These are phyloP conservation scores for Aspergillus neotritici DNA, from an alignment of 2,329 filamentous ascomycete genomes.

Conservation along the genomic window DNA sequence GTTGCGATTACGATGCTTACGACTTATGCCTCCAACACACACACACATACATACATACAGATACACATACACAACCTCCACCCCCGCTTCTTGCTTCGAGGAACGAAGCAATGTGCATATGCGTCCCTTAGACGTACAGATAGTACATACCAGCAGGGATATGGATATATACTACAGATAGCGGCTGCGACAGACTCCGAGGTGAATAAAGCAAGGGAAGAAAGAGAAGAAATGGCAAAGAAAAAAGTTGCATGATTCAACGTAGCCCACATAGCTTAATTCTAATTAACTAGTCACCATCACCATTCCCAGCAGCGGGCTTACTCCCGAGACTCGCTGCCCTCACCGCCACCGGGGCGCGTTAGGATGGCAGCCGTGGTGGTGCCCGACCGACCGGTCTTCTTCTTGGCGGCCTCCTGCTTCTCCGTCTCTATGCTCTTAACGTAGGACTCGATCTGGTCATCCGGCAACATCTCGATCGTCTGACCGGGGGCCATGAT, in stretches of 20 bases:
- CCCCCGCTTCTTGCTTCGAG: no score
- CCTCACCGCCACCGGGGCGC: conserved; percentile 44
- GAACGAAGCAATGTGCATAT: no score
- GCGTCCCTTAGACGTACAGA: no score
- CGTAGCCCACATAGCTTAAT: conserved; percentile 7
- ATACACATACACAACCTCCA: no score
- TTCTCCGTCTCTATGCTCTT: conserved; percentile 99
- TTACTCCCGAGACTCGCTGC: conserved; percentile 14
- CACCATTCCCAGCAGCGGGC: conserved; percentile 1
- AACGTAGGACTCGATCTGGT: conserved; percentile 95
- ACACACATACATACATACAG: neutral
- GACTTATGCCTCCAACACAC: conserved; percentile 13
- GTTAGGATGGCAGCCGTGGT: conserved; percentile 65
- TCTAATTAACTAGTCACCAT: conserved; percentile 12
- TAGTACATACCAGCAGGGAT: neutral
- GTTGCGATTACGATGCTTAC: conserved; percentile 25
- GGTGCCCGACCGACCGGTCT: conserved; percentile 57
- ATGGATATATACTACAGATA: conserved; percentile 1
- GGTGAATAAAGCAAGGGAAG: neutral
- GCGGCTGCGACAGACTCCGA: neutral
- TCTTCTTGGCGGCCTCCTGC: conserved; percentile 96
- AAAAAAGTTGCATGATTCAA: conserved; percentile 20
- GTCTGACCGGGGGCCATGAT: conserved; percentile 91
- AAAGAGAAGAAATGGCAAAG: conserved; percentile 8
- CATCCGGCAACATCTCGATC: conserved; percentile 88